Conservation (phyloP, 352 stramenopile genomes). For the Globisporangium iwayamae region DNA sequence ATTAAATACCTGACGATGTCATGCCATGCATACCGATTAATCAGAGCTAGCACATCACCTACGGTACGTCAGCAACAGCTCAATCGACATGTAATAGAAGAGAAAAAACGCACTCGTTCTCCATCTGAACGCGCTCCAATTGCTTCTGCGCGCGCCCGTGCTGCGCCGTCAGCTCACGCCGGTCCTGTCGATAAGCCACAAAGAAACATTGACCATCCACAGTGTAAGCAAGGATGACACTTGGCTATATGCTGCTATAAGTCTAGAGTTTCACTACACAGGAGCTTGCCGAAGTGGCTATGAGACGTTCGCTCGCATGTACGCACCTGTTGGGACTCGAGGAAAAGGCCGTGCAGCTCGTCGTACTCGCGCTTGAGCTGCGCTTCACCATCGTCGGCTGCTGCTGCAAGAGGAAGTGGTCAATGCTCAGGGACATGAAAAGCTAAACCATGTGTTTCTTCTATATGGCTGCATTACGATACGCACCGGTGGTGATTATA, state of each 20-base stretch:
- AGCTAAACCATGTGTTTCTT: background rate
- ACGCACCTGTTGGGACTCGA: constrained; percentile 22
- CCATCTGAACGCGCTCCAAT: constrained; percentile 22
- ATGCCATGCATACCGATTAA: background rate
- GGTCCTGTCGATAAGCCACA: constrained; percentile 18
- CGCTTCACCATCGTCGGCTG: background rate
- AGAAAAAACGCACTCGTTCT: constrained; percentile 31
- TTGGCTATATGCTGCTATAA: no score
- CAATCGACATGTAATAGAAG: background rate
- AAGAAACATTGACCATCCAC: background rate
- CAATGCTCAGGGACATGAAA: background rate
- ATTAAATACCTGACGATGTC: constrained; percentile 30
- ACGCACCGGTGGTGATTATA: background rate
- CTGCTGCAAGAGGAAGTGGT: background rate
- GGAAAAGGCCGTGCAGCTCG: constrained; percentile 19
- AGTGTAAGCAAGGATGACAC: no score
- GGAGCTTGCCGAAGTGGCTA: background rate
- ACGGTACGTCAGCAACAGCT: background rate
- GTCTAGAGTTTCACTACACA: background rate
- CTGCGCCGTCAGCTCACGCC: constrained; percentile 16
- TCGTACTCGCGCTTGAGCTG: constrained; percentile 20
- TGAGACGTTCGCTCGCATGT: background rate
- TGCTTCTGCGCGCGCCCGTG: constrained; percentile 16
- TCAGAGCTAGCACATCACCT: background rate
- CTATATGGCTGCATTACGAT: background rate